Evolutionary conservation across 2,329 filamentous ascomycete genomes (phyloP), one percentile per base, ranked within the genome.

Genomic region (Pseudogymnoascus sp.): DNA sequence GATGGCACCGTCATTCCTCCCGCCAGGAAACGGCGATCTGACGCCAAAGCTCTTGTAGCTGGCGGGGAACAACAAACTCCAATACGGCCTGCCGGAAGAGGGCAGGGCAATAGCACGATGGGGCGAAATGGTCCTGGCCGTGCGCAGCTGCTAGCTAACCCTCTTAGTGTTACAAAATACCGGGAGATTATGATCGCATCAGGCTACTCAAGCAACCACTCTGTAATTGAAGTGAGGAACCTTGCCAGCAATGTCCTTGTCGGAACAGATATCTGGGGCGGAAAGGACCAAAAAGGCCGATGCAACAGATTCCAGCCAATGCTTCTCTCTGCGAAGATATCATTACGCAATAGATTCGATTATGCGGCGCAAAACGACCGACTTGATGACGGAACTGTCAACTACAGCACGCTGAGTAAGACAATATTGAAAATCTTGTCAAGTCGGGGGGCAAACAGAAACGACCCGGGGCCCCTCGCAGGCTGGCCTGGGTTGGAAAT

Each of bases 371-470:
- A 78, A 1, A 74, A 74, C 4, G 89, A 93, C 75, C 76, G 76
- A 7, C 81, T 93, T 35, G 81, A 84, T 53, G 74, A 75, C n/a
- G 88, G 88, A 71, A 92, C 89, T 1, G 84, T 91, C 24, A 87
- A 93, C 76, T 93, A 93, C 70, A 89, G 89, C 1, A 80, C 77
- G 8, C 78, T 92, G 13, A 86, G 85, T 76, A 91, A 91, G 75
- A 78, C 79, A 0, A 78, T 92, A 13, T 75, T 87, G 33, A 73
- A 74, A 24, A 76, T 76, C 11, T 35, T 64, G 24, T 37, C 33
- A 31, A 50, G 26, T 31, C 38, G 63, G n/a, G 61, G 61, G 14
- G 33, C 61, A 38, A 53, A 63, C 61, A 50, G 42, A 59, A 24
- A 24, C 14, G 44, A 63, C 14, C 61, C 61, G 4, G 38, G 59